phyloP scores from a whole-genome alignment of 768 basidiomycete species.

The Boletus coccyginus region DNA sequence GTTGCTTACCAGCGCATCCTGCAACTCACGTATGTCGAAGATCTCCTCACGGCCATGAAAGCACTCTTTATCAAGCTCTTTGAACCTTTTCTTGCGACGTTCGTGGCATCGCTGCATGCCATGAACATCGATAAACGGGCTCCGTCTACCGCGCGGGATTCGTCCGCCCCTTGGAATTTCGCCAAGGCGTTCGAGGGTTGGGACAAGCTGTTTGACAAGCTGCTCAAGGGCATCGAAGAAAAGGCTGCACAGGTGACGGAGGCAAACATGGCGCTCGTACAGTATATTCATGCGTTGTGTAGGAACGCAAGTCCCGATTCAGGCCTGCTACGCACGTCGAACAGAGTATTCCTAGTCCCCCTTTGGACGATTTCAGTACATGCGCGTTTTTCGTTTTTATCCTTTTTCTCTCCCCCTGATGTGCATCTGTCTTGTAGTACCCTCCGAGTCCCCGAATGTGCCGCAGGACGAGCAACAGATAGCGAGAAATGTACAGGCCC shows the following conservation, averaged over 20 bases:
- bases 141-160: constrained; percentile 33
- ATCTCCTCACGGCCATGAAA: constrained; percentile 78
- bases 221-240: constrained; percentile 71
- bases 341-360: constrained; percentile 40
- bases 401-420: neutral
- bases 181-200: constrained; percentile 69
- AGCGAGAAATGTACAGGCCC: constrained; percentile 84
- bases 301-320: constrained; percentile 75
- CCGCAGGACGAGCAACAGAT: constrained; percentile 86
- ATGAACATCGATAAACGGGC: constrained; percentile 43
- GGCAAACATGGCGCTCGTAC: neutral
- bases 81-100: constrained; percentile 76
- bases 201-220: constrained; percentile 76
- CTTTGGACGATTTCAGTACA: constrained; percentile 58
- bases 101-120: constrained; percentile 80
- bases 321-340: constrained; percentile 38
- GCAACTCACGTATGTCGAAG: constrained; percentile 90
- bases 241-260: constrained; percentile 63
- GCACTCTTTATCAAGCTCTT: constrained; percentile 85
- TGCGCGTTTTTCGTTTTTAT: constrained; percentile 35
- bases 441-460: constrained; percentile 46
- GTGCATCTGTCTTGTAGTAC: constrained; percentile 32
- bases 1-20: constrained; percentile 96
- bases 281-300: neutral
- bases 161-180: constrained; percentile 61